Evolutionary conservation across 768 basidiomycete genomes (phyloP).

Genomic region (Clitopilus hobsonii): DNA sequence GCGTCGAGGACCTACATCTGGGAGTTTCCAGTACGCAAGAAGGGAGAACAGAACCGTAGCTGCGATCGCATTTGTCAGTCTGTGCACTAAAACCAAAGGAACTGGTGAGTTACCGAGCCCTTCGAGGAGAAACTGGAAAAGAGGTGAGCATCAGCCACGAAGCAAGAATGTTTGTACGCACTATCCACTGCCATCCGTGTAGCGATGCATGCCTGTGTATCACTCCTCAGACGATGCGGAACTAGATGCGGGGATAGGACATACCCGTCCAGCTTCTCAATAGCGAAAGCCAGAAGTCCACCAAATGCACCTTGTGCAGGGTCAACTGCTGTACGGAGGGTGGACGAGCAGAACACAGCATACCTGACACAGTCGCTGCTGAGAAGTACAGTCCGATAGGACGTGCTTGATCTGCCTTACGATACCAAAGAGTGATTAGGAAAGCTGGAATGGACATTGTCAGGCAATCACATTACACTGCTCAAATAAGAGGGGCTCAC

Average conservation of each 20-base stretch:
- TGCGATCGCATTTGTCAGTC: background rate
- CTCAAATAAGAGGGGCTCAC: too few species aligned
- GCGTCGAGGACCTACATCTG: slow-evolving; percentile 24
- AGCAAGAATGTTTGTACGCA: slow-evolving; percentile 14
- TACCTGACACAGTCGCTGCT: slow-evolving; percentile 46
- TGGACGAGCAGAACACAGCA: background rate
- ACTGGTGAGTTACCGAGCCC: slow-evolving; percentile 31
- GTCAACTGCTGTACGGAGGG: background rate
- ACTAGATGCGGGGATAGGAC: background rate
- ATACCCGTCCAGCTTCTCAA: slow-evolving; percentile 30
- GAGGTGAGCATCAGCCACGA: background rate
- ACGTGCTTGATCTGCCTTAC: slow-evolving; percentile 43
- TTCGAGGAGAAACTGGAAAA: slow-evolving; percentile 27
- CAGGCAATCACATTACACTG: too few species aligned
- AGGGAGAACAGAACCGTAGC: slow-evolving; percentile 29
- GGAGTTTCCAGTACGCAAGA: slow-evolving; percentile 31
- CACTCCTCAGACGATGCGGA: background rate
- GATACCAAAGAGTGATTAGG: slow-evolving; percentile 48
- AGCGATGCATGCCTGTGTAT: slow-evolving; percentile 19
- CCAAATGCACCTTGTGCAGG: slow-evolving; percentile 36
- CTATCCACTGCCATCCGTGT: slow-evolving; percentile 35
- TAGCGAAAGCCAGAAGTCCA: slow-evolving; percentile 36
- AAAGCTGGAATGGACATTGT: too few species aligned
- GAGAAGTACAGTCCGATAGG: slow-evolving; percentile 55
- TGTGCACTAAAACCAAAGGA: too few species aligned